These are phyloP conservation scores for Leucocoprinus birnbaumii DNA, from an alignment of 768 basidiomycete genomes.

Conservation along the genomic window DNA sequence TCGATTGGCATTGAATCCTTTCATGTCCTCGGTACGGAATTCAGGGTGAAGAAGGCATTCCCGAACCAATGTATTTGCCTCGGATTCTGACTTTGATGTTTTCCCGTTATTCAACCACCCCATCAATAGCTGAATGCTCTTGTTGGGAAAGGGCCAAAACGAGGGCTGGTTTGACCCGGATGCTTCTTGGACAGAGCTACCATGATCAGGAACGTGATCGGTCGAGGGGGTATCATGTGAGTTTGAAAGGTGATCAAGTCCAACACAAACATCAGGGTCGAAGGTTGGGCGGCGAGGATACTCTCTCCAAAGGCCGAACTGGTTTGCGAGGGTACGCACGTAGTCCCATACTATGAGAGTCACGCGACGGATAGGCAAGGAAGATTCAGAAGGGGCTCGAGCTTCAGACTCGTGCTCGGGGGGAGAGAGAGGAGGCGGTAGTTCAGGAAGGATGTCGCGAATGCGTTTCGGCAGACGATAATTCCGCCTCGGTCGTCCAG, in stretches of 20 bases:
- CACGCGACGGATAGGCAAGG: neutral
- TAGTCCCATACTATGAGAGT: neutral
- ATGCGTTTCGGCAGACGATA: neutral
- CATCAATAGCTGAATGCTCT: slow-evolving; percentile 16
- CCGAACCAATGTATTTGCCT: neutral
- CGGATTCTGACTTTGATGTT: neutral
- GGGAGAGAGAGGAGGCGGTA: neutral
- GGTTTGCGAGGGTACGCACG: neutral
- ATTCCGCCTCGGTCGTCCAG: neutral
- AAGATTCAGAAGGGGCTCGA: too few relatives aligned
- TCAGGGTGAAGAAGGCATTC: neutral
- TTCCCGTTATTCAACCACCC: slow-evolving; percentile 16
- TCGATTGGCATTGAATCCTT: neutral
- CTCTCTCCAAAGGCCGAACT: slow-evolving; percentile 8
- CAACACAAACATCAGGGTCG: slow-evolving; percentile 19
- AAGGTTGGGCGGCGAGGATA: slow-evolving; percentile 21
- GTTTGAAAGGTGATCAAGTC: too few relatives aligned
- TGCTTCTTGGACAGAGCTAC: too few relatives aligned
- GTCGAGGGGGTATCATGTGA: too few relatives aligned
- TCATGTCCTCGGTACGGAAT: slow-evolving; percentile 14
- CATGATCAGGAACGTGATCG: too few relatives aligned
- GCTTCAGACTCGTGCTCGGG: neutral
- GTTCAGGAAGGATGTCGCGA: neutral
- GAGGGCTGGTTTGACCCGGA: neutral
- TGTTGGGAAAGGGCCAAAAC: slow-evolving; percentile 16